Evolutionary conservation across 176 grass and related monocot species (phyloP), one percentile per base, ranked within the genome.

Genomic region (Oryza nivara): DNA sequence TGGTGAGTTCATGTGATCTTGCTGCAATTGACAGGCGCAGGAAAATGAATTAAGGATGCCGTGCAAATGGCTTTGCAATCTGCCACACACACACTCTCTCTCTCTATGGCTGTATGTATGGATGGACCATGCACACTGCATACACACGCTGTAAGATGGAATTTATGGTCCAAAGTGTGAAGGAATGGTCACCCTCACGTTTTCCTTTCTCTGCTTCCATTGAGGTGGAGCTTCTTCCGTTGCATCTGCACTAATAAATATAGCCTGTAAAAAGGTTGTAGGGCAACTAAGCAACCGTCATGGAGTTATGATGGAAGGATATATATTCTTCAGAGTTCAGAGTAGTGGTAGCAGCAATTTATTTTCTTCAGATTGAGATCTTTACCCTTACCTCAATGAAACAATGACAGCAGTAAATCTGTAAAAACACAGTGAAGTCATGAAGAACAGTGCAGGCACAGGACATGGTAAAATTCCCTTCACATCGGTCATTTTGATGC

Each of bases 1-100:
- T 70, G 83, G 79, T 83, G 80, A 28, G 40, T 38, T 86, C 88
- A 87, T 83, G 84, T 90, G 88, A 87, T 83, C 70, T 69, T 63
- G 48, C 88, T 86, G 84, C 79, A 25, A 17, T 70, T 44, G 20
- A 61, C 88, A 78, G 74, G 35, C 74, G 26, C 58, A 68, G 25
- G 1, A 82, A 85, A 77, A 61, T 71, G 44, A 72, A 38, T 69
- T 41, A 48, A 75, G 63, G 72, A 89, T 81, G 73, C 83, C 67
- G 67, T 58, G 78, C 83, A 77, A 81, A 72, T 82, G 52, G 52
- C 52, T 58, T 58, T 58, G 52, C 52, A 58, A 61, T 61, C 20
- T n/a, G 83, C 72, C 64, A 11, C 35, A 32, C 2, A 32, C 30
- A 32, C 30, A 7, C 38, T 40, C 38, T 41, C 7, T 16, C 47